phyloP scores from a whole-genome alignment of 345 rosid genomes.

The Hypericum androsaemum region DNA sequence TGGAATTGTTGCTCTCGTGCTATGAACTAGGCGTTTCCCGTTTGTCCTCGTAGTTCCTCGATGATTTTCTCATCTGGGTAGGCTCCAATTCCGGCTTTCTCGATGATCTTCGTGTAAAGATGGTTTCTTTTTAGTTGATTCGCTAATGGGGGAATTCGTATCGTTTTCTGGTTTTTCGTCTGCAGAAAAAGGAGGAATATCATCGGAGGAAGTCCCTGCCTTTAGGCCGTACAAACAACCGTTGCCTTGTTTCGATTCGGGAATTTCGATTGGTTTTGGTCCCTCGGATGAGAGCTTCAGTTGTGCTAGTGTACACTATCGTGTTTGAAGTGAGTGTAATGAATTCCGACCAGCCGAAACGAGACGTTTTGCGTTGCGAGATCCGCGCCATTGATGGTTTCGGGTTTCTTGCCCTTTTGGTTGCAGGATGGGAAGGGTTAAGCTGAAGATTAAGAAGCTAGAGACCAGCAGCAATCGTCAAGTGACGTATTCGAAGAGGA shows the following conservation, averaged over 20 bases:
- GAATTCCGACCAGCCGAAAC: no score
- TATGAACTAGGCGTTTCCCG: no score
- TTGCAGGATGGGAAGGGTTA: slow-evolving; percentile 83
- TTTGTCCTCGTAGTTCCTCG: background rate
- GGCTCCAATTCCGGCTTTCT: slow-evolving; percentile 1
- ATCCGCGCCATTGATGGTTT: background rate
- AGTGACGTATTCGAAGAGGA: slow-evolving; percentile 75
- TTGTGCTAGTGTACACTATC: slow-evolving; percentile 12
- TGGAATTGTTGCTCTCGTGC: no score
- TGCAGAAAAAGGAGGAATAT: slow-evolving; percentile 1
- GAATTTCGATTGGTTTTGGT: slow-evolving; percentile 12
- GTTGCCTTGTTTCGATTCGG: background rate
- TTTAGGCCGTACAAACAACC: background rate
- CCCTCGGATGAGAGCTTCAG: slow-evolving; percentile 29
- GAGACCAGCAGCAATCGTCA: slow-evolving; percentile 69
- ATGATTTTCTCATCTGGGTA: slow-evolving; percentile 13
- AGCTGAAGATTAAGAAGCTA: slow-evolving; percentile 71
- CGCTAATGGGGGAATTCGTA: background rate
- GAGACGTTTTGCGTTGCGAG: no score
- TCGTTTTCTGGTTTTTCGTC: slow-evolving; percentile 5
- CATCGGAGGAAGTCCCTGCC: slow-evolving; percentile 1
- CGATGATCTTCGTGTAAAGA: background rate
- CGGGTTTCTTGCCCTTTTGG: background rate
- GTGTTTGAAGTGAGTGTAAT: slow-evolving; percentile 20
- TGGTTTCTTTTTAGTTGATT: background rate